Base-by-base conservation (phyloP, 805 yeast genomes). In the Blastobotrys chiropterorum region DNA sequence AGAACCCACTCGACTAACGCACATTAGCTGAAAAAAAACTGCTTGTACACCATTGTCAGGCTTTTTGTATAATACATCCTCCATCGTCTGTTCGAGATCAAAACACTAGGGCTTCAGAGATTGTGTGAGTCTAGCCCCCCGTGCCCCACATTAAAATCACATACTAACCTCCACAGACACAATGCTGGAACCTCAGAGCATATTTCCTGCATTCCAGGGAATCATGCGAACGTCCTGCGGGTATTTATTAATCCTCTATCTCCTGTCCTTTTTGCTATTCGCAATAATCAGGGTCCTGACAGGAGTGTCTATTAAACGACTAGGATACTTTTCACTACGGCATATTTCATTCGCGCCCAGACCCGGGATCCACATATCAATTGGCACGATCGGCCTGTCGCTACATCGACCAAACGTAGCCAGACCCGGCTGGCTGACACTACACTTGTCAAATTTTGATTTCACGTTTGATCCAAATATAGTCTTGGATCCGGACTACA, bases 331-430 rank as follows among this genome's bases (percentile, higher is more conserved):
- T 51, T 65, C 68, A 16, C 56, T 71, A n/a, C 60, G 72, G 21
- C 67, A 69, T 53, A 59, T 71, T 22, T 56, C 68, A 1, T 61
- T 65, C 43, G 56, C 66, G 5, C 68, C 70, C 4, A 56, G 55
- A 39, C 59, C 66, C 3, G 75, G 75, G 22, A 48, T 69, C 16
- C 64, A 62, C 30, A 54, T 72, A 44, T 62, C 62, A 14, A 65
- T 72, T 38, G 66, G 70, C 31, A 57, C 60, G 46, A 49, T 70
- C 3, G 72, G 73, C 13, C 49, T 72, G 3, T 46, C 60, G 14
- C 58, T 73, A 13, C 74, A 70, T 49, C 60, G 74, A 2, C 74
- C 75, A 2, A 67, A 71, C 2, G 68, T 70, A 30, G 69, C 74
- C 4, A 53, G 69, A 11, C 75, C 75, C 3, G 73, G 73, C 1